phyloP scores from a whole-genome alignment of 768 basidiomycete genomes.

The Rhizopogon vulgaris region DNA sequence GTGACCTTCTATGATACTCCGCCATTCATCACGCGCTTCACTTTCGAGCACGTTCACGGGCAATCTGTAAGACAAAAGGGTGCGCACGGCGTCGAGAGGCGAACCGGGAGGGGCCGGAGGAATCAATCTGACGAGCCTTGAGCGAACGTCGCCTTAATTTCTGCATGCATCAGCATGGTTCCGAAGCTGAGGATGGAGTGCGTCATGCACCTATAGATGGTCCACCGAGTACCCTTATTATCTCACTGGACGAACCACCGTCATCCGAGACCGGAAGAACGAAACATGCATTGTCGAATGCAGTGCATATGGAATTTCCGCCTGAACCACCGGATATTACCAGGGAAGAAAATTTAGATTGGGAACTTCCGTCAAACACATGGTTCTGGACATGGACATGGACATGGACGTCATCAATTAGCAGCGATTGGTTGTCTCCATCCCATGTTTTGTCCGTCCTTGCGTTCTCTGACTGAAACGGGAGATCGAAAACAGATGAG shows the following conservation, averaged over 20 bases:
- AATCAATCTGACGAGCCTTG: slow-evolving; percentile 83
- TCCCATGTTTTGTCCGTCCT: background rate
- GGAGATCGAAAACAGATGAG: slow-evolving; percentile 73
- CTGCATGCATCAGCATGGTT: slow-evolving; percentile 1
- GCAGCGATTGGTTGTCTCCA: background rate
- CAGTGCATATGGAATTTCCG: slow-evolving; percentile 84
- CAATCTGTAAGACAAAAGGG: slow-evolving; percentile 75
- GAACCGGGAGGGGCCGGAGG: slow-evolving; percentile 54
- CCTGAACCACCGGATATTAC: slow-evolving; percentile 94
- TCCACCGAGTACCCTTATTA: slow-evolving; percentile 84
- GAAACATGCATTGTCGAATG: slow-evolving; percentile 74
- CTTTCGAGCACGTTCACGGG: slow-evolving; percentile 61
- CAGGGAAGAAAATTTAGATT: slow-evolving; percentile 29
- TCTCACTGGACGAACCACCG: slow-evolving; percentile 92
- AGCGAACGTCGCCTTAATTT: slow-evolving; percentile 74
- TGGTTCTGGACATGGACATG: background rate
- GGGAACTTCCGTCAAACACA: slow-evolving; percentile 1
- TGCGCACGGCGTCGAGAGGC: slow-evolving; percentile 66
- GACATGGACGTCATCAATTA: background rate
- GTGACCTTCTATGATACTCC: slow-evolving; percentile 84
- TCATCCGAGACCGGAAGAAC: slow-evolving; percentile 93
- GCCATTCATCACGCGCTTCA: slow-evolving; percentile 85
- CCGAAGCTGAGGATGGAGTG: slow-evolving; percentile 7
- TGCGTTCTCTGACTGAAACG: slow-evolving; percentile 32
- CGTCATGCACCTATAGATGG: slow-evolving; percentile 65